phyloP scores from a whole-genome alignment of 192 early-diverging fungal species.

The Gamsiella multidivaricata region DNA sequence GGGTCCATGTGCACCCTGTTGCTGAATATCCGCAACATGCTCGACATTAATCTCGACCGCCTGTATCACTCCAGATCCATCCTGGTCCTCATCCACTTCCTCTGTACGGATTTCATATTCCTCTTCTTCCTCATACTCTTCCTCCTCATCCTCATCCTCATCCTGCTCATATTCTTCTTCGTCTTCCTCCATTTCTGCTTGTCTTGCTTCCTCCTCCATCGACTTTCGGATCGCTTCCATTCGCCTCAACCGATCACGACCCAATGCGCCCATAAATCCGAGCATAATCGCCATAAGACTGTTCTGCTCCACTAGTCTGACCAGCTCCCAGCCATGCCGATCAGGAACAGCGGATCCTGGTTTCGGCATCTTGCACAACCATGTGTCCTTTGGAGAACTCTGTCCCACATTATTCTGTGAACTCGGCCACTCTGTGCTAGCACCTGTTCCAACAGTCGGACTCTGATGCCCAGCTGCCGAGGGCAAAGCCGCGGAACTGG shows the following conservation, averaged over 20 bases:
- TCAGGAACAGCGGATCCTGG: constrained; percentile 34
- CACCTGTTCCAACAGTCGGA: constrained; percentile 25
- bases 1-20: neutral
- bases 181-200: neutral
- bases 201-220: constrained; percentile 20
- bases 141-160: neutral
- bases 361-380: constrained; percentile 51
- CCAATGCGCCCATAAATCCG: constrained; percentile 56
- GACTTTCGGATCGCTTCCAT: constrained; percentile 23
- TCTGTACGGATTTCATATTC: neutral
- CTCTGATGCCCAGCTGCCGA: constrained; percentile 8
- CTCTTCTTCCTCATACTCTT: constrained; percentile 16
- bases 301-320: constrained; percentile 62
- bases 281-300: constrained; percentile 60
- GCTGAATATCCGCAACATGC: neutral
- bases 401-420: neutral
- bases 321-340: constrained; percentile 59
- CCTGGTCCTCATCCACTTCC: neutral
- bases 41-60: neutral
- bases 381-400: constrained; percentile 15
- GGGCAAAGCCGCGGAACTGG: neutral
- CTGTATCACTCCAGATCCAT: neutral
- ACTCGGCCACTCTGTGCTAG: constrained; percentile 14
- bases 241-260: constrained; percentile 33
- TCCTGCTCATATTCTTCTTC: constrained; percentile 7